These are phyloP conservation scores for Pseudozyma thailandica DNA, from an alignment of 1,284 basidiomycete genomes.

Conservation along the genomic window DNA sequence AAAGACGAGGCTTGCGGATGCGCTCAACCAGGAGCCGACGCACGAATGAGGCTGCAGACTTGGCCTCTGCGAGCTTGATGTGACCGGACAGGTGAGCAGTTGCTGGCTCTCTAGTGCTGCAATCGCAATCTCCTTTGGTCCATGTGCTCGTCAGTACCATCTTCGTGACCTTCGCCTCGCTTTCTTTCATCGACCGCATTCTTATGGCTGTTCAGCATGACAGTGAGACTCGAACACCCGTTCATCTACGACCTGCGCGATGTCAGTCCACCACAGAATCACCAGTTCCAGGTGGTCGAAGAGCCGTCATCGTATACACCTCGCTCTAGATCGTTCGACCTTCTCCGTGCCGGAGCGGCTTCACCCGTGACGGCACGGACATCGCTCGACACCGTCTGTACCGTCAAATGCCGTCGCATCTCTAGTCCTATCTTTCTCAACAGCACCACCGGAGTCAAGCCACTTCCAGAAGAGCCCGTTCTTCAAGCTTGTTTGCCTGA, in stretches of 20 bases:
- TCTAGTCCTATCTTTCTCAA: constrained; percentile 38
- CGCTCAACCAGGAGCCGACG: background rate
- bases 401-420: constrained; percentile 23
- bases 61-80: too few relatives aligned
- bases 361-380: constrained; percentile 8
- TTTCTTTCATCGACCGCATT: background rate
- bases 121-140: too few relatives aligned
- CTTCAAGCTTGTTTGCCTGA: background rate
- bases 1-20: background rate
- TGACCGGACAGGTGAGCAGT: too few relatives aligned
- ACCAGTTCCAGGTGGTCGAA: background rate
- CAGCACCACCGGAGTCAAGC: constrained; percentile 29
- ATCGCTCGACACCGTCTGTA: constrained; percentile 26
- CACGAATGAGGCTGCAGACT: too few relatives aligned
- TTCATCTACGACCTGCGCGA: constrained; percentile 14
- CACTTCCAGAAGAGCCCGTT: constrained; percentile 2
- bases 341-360: constrained; percentile 17
- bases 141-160: too few relatives aligned
- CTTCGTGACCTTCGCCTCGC: background rate
- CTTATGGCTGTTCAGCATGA: background rate
- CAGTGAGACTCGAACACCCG: constrained; percentile 2
- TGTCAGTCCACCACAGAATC: constrained; percentile 1
- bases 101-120: too few relatives aligned
- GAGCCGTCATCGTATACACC: constrained; percentile 20
- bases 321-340: constrained; percentile 31